phyloP scores from a whole-genome alignment of 495 filamentous ascomycete species.

The Tetracladium setigerum region DNA sequence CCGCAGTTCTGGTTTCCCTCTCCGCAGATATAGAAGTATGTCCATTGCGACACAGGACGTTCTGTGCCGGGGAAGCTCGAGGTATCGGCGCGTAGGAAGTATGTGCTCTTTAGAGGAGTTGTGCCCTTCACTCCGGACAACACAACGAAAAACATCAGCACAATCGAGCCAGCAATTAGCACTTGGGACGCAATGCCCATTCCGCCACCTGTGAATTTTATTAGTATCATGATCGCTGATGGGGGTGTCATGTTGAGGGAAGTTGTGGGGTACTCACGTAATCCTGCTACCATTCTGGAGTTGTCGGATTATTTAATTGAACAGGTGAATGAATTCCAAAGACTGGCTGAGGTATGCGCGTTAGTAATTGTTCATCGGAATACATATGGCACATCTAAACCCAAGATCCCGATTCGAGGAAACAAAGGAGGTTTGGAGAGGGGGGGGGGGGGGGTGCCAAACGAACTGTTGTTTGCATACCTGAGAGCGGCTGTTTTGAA shows the following conservation, averaged over 20 bases:
- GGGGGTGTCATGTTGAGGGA: not conserved
- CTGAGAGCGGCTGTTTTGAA: too few species aligned
- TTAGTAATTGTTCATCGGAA: too few species aligned
- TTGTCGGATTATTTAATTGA: not conserved
- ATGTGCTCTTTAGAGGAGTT: constrained; percentile 63
- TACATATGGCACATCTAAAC: too few species aligned
- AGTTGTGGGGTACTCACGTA: not conserved
- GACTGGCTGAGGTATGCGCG: too few species aligned
- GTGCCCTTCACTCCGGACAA: constrained; percentile 56
- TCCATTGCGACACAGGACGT: constrained; percentile 65
- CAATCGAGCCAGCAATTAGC: constrained; percentile 63
- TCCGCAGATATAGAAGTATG: constrained; percentile 69
- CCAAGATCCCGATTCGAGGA: too few species aligned
- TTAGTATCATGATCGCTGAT: not conserved
- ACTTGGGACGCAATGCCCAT: constrained; percentile 54
- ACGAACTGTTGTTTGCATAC: too few species aligned
- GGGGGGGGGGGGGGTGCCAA: too few species aligned
- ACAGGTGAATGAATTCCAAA: too few species aligned
- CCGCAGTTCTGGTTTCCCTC: constrained; percentile 40
- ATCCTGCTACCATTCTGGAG: not conserved
- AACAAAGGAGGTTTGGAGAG: too few species aligned
- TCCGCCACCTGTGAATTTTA: constrained; percentile 20
- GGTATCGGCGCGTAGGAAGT: constrained; percentile 74
- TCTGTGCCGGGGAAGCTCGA: constrained; percentile 58
- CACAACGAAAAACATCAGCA: constrained; percentile 75